Evolutionary conservation across 108 stramenopile genomes (phyloP).

Genomic region (Fragilaria crotonensis): DNA sequence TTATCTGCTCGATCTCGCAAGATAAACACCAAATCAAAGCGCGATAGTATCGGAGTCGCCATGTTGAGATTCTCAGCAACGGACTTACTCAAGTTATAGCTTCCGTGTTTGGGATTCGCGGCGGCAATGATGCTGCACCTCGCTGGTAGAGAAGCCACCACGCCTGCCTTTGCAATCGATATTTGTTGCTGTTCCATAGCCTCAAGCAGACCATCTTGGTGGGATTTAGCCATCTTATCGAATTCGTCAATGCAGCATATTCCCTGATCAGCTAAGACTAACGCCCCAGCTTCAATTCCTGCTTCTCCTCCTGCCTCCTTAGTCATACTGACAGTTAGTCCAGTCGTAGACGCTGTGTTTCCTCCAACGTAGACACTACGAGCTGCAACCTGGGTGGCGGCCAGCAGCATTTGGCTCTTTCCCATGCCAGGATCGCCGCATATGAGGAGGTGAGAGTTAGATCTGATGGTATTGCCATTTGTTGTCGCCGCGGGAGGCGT

Average conservation of each 20-base stretch:
- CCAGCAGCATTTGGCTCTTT: conserved; percentile 93
- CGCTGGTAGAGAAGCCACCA: conserved; percentile 83
- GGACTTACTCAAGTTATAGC: conserved; percentile 87
- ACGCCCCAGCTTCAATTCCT: conserved; percentile 94
- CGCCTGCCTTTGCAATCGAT: conserved; percentile 96
- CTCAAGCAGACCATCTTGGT: conserved; percentile 90
- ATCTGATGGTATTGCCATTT: conserved; percentile 52
- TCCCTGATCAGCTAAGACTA: conserved; percentile 94
- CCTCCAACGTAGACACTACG: conserved; percentile 96
- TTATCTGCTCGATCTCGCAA: conserved; percentile 88
- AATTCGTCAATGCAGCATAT: conserved; percentile 98
- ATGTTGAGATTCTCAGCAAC: conserved; percentile 93
- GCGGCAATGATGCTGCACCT: conserved; percentile 95
- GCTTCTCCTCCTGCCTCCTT: conserved; percentile 88
- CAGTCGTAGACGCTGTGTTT: conserved; percentile 91
- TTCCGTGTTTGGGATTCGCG: conserved; percentile 96
- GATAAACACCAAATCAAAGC: conserved; percentile 98
- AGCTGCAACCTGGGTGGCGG: conserved; percentile 85
- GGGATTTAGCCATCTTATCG: conserved; percentile 91
- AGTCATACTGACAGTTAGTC: conserved; percentile 84
- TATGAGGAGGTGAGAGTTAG: conserved; percentile 73
- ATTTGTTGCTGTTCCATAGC: conserved; percentile 99
- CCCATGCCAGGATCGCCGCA: conserved; percentile 91
- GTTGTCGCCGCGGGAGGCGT: conserved; percentile 46
- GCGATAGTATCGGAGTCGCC: conserved; percentile 89